phyloP scores from a whole-genome alignment of 2,329 filamentous ascomycete species.

The Lasiodiplodia citricola region DNA sequence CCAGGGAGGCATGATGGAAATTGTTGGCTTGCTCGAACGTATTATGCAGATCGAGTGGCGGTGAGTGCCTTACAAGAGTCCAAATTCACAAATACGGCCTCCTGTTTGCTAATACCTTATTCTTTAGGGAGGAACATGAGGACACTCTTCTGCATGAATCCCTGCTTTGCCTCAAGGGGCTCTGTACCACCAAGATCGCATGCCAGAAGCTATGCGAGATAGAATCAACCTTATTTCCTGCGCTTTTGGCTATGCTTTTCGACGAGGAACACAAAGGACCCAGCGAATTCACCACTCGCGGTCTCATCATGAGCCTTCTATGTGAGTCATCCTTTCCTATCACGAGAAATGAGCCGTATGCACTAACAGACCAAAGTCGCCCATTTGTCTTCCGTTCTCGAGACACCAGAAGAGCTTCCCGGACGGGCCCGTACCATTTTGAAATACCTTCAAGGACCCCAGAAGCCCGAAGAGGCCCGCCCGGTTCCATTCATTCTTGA shows the following conservation, averaged over 20 bases:
- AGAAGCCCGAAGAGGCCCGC: constrained; percentile 71
- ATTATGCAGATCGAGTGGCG: constrained; percentile 97
- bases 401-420: constrained; percentile 60
- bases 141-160: constrained; percentile 91
- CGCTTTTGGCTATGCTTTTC: constrained; percentile 86
- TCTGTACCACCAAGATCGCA: constrained; percentile 89
- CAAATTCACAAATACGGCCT: constrained; percentile 22
- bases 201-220: constrained; percentile 81
- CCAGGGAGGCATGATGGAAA: constrained; percentile 89
- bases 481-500: constrained; percentile 86
- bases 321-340: constrained; percentile 50
- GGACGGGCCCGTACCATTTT: constrained; percentile 75
- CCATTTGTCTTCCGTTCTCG: constrained; percentile 70
- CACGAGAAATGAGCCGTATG: neutral
- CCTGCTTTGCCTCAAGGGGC: constrained; percentile 88
- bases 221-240: constrained; percentile 81
- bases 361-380: constrained; percentile 60
- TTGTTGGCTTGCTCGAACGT: constrained; percentile 83
- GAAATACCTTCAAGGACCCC: constrained; percentile 79
- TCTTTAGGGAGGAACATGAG: constrained; percentile 85
- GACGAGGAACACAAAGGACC: constrained; percentile 98
- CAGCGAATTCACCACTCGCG: constrained; percentile 92
- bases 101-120: constrained; percentile 33
- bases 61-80: constrained; percentile 50
- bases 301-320: constrained; percentile 85